These are phyloP conservation scores for Sesbania bispinosa DNA, from an alignment of 306 rosid genomes.

Conservation along the genomic window DNA sequence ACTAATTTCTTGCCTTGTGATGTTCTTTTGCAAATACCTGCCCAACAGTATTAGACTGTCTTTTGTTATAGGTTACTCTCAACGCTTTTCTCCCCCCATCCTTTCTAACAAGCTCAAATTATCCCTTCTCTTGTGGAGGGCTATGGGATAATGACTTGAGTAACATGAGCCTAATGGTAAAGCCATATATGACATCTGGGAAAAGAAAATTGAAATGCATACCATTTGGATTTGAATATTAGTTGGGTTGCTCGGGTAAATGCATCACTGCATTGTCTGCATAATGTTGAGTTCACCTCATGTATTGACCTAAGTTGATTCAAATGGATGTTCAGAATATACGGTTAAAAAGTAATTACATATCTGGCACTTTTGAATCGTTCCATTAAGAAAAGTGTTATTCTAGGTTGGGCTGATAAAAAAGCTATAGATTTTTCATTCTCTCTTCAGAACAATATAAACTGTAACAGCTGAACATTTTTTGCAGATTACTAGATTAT, in stretches of 20 bases:
- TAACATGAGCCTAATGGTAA: neutral
- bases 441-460: neutral
- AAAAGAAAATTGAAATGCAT: neutral
- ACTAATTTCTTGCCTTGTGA: neutral
- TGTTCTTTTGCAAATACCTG: neutral
- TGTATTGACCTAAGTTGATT: too few relatives aligned
- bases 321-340: neutral
- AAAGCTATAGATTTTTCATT: neutral
- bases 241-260: neutral
- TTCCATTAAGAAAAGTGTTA: neutral
- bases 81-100: neutral
- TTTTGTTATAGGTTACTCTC: neutral
- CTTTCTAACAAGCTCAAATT: neutral
- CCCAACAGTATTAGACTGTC: neutral
- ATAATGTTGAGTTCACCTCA: neutral
- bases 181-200: neutral
- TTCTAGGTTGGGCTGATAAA: neutral
- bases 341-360: neutral
- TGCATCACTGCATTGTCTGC: neutral
- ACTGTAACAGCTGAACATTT: neutral
- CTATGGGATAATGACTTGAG: neutral
- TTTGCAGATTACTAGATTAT: neutral
- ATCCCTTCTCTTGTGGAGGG: neutral
- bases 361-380: neutral
- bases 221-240: neutral